A percentile compares a stretch with the other conserved stretches of the same genome.
phyloP scores from a whole-genome alignment of 257 asterid genomes.

The Primulina eburnea region DNA sequence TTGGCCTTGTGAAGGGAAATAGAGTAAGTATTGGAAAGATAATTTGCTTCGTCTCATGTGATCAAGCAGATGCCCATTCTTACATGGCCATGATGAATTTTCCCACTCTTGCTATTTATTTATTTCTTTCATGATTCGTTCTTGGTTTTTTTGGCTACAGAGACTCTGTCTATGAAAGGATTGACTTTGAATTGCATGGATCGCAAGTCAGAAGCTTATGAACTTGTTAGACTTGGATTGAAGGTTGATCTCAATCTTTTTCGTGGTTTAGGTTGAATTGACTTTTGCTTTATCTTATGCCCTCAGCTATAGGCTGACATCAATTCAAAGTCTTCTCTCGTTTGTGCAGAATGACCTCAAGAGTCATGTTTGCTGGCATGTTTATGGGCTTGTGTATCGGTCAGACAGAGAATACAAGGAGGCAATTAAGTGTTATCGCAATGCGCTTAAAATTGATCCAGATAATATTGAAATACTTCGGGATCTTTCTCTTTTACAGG shows the following conservation, averaged over 20 bases:
- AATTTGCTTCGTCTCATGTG: conserved; percentile 2
- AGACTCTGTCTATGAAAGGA: conserved; percentile 97
- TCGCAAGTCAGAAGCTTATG: conserved; percentile 97
- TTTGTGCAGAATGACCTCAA: conserved; percentile 94
- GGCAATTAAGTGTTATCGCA: conserved; percentile 96
- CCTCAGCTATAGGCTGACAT: neutral
- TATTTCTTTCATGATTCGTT: conserved; percentile 7
- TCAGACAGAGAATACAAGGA: conserved; percentile 99
- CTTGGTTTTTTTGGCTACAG: conserved; percentile 38
- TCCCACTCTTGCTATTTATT: conserved; percentile 4
- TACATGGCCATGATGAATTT: conserved; percentile 1
- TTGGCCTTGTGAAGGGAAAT: conserved; percentile 8
- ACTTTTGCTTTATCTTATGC: conserved; percentile 21
- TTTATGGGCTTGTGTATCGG: conserved; percentile 91
- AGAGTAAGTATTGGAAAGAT: conserved; percentile 1
- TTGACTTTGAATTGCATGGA: conserved; percentile 94
- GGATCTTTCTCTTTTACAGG: conserved; percentile 98
- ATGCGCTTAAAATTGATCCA: conserved; percentile 93
- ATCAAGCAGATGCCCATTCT: conserved; percentile 16
- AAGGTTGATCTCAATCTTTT: conserved; percentile 50
- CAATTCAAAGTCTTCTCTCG: conserved; percentile 27
- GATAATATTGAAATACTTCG: conserved; percentile 97
- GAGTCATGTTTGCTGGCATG: conserved; percentile 99
- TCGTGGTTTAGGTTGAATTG: conserved; percentile 4
- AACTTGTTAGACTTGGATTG: conserved; percentile 91